Conservation (phyloP, 805 yeast genomes). For the Lipomyces starkeyi region DNA sequence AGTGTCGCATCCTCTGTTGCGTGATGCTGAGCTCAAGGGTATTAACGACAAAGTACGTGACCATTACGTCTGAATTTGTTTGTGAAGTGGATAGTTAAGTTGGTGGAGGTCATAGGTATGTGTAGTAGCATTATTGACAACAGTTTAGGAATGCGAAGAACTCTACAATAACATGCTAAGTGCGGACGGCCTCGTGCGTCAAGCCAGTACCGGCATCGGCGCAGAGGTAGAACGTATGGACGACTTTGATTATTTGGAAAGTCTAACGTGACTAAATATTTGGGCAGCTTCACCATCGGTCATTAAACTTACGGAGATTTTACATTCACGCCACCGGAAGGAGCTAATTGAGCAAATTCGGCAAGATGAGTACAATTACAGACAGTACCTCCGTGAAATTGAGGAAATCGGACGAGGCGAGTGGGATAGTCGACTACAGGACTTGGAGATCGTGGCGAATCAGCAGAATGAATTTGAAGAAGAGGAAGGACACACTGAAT, state of each 20-base stretch:
- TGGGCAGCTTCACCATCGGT: slow-evolving; percentile 37
- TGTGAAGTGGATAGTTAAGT: not conserved
- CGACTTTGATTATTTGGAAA: not conserved
- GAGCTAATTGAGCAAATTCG: slow-evolving; percentile 38
- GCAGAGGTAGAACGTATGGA: slow-evolving; percentile 32
- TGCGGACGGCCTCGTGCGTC: slow-evolving; percentile 33
- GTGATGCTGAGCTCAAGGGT: slow-evolving; percentile 29
- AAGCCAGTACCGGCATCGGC: slow-evolving; percentile 29
- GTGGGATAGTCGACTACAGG: slow-evolving; percentile 48
- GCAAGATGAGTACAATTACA: slow-evolving; percentile 48
- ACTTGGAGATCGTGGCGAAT: slow-evolving; percentile 23
- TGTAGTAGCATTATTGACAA: too few species aligned
- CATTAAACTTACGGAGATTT: slow-evolving; percentile 33
- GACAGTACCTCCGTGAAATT: slow-evolving; percentile 49
- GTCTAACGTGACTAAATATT: slow-evolving; percentile 13
- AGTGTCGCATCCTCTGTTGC: slow-evolving; percentile 37
- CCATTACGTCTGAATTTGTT: not conserved
- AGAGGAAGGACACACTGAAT: not conserved
- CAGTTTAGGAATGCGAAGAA: slow-evolving; percentile 35
- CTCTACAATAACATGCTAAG: slow-evolving; percentile 26
- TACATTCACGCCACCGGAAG: slow-evolving; percentile 33
- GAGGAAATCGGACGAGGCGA: slow-evolving; percentile 52
- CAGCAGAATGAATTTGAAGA: slow-evolving; percentile 15
- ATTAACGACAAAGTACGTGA: slow-evolving; percentile 25
- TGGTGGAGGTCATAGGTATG: too few species aligned